These are phyloP conservation scores for Alternaria infectoria DNA, from an alignment of 2,329 filamentous ascomycete genomes.

Conservation along the genomic window DNA sequence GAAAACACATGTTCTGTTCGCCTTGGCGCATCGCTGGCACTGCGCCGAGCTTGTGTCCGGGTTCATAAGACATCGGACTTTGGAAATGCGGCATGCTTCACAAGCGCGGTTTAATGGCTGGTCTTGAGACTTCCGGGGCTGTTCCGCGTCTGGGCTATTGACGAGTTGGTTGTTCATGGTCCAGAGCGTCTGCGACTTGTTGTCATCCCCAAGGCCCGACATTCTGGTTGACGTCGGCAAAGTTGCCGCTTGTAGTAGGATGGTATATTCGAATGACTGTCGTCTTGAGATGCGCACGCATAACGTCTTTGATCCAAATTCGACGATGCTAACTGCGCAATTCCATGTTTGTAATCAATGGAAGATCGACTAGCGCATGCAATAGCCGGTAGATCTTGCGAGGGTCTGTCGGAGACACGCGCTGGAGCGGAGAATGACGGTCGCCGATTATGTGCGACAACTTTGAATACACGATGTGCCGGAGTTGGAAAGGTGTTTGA, in stretches of 20 bases:
- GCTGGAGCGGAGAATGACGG: neutral
- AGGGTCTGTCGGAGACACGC: neutral
- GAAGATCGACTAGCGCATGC: constrained; percentile 4
- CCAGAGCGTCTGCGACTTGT: constrained; percentile 9
- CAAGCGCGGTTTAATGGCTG: constrained; percentile 45
- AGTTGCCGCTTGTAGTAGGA: neutral
- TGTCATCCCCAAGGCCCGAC: constrained; percentile 14
- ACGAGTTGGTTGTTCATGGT: constrained; percentile 20
- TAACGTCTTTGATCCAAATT: neutral
- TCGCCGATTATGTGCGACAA: neutral
- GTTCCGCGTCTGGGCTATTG: constrained; percentile 21
- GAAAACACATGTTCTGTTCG: constrained; percentile 41
- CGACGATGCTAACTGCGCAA: constrained; percentile 14
- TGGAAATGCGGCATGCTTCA: constrained; percentile 45
- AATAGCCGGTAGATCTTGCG: neutral
- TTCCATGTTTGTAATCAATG: constrained; percentile 13
- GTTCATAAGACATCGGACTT: constrained; percentile 43
- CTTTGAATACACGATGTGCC: neutral
- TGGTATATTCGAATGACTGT: neutral
- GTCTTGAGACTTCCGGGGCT: constrained; percentile 30
- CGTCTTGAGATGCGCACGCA: neutral
- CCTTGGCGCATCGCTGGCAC: constrained; percentile 46
- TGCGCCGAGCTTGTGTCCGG: constrained; percentile 32
- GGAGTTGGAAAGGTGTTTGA: neutral
- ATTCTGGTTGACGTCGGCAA: constrained; percentile 7